Base-by-base conservation (phyloP, 148 eudicot species). In the Limonium bicolor region DNA sequence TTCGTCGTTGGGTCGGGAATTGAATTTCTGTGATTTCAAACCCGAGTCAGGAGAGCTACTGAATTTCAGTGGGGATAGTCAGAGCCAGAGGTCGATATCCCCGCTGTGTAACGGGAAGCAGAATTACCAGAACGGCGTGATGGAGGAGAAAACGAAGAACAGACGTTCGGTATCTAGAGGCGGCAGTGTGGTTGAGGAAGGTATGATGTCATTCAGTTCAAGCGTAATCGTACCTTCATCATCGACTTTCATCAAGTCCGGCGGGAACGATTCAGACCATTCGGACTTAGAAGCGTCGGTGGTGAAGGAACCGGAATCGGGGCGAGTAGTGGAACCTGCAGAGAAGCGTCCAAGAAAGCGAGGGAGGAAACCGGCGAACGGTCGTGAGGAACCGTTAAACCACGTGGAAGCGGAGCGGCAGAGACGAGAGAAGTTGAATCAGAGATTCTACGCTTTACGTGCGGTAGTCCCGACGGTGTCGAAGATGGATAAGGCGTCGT, bases 331-430 rank as follows among this genome's bases (percentile, higher is more conserved):
- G 3, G 78, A 53, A 1, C 56, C 56, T 0, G 86, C 76, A 0
- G 95, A 90, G 57, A 82, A 90, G 27, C 44, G 48, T 47, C 99
- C 99, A 0, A 39, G 85, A 4, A 90, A 90, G 31, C 54, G 99
- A 1, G 99, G 99, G 1, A 51, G 99, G 14, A 90, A 90, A 41
- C 99, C 99, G 0, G 99, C 99, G 0, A 90, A 90, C 21, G 99
- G 99, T 0, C 65, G 99, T 7, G 95, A 84, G 37, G 99, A 90
- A 69, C 99, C 99, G 0, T 53, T 90, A 27, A 84, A 90, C 44
- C 99, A 90, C 29, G 99, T 90, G 0, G 99, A 90, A 36, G 99
- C 99, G 0, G 99, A 90, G 78, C 52, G 99, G 31, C 95, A 84
- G 52, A 64, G 99, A 33, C 51, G 99, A 16, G 99, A 84, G 76